A percentile compares a stretch with the other conserved stretches of the same genome.
phyloP scores from a whole-genome alignment of 495 filamentous ascomycete genomes.

The Bacidia gigantensis region DNA sequence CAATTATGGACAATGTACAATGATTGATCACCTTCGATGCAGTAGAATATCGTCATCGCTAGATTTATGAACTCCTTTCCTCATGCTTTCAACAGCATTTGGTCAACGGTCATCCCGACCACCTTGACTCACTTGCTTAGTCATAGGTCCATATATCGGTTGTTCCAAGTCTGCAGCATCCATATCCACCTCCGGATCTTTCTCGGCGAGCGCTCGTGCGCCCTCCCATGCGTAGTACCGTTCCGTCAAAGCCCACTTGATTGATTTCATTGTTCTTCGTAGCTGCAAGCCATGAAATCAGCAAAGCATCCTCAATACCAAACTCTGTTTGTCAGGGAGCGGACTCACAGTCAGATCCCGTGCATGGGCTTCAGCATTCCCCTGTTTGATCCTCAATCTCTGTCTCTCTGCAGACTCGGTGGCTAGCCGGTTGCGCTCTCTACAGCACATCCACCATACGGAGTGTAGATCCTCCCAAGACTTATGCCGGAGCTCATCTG shows the following conservation, averaged over 20 bases:
- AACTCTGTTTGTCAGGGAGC: not conserved
- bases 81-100: too few relatives aligned
- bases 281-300: conserved; percentile 35
- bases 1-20: too few relatives aligned
- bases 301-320: conserved; percentile 8
- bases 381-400: conserved; percentile 46
- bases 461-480: conserved; percentile 86
- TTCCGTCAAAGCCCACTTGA: conserved; percentile 77
- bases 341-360: conserved; percentile 2
- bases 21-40: too few relatives aligned
- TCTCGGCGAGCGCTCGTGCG: conserved; percentile 46
- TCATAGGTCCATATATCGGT: not conserved
- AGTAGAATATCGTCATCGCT: too few relatives aligned
- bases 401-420: conserved; percentile 63
- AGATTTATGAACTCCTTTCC: too few relatives aligned
- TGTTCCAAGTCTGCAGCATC: not conserved
- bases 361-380: conserved; percentile 44
- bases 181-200: conserved; percentile 47
- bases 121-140: not conserved
- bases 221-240: conserved; percentile 84
- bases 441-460: conserved; percentile 90
- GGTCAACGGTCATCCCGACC: too few relatives aligned
- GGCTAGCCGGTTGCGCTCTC: conserved; percentile 82
- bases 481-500: conserved; percentile 77
- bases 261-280: conserved; percentile 53